Conservation (phyloP, 2,329 filamentous ascomycete genomes). For the Aspergillus sp. region DNA sequence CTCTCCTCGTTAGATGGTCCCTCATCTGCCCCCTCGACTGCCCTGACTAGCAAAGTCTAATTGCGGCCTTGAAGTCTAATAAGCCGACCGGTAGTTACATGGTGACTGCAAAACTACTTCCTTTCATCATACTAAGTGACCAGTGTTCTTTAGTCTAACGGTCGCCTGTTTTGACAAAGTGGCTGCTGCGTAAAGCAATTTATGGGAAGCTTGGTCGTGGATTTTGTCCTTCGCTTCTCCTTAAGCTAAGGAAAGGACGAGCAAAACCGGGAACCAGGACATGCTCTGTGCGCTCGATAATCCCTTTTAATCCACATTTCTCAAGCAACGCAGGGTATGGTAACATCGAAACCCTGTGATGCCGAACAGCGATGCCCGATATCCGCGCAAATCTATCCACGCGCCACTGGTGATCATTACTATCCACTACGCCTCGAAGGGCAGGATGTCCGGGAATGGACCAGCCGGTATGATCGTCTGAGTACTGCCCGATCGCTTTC, state of each 20-base stretch:
- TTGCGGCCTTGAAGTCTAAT: neutral
- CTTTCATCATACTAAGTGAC: neutral
- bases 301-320: neutral
- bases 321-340: neutral
- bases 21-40: neutral
- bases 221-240: neutral
- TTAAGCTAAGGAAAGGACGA: neutral
- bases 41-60: slow-evolving; percentile 1
- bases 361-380: neutral
- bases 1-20: neutral
- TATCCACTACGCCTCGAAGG: slow-evolving; percentile 12
- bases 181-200: neutral
- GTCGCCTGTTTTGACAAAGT: neutral
- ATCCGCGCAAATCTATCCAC: neutral
- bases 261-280: neutral
- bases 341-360: neutral
- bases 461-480: slow-evolving; percentile 30
- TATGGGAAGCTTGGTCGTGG: neutral
- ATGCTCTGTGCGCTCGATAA: neutral
- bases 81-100: neutral
- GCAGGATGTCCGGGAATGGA: slow-evolving; percentile 31
- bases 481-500: slow-evolving; percentile 20
- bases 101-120: neutral
- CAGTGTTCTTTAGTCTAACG: neutral
- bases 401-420: neutral